Conservation (phyloP, 495 filamentous ascomycete genomes). For the Achaetomiella virescens region DNA sequence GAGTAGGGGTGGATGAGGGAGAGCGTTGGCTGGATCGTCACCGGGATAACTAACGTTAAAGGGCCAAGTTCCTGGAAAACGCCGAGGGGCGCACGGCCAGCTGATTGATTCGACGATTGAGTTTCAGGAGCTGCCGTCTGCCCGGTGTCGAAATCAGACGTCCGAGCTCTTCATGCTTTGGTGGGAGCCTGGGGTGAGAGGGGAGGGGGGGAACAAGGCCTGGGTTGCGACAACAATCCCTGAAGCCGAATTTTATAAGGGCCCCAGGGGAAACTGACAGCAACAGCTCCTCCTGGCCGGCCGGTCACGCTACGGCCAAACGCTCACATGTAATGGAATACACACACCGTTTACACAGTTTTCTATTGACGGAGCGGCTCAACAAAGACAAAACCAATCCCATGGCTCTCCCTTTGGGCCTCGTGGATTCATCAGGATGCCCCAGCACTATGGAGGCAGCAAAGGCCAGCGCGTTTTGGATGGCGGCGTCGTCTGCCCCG, state of each 20-base stretch:
- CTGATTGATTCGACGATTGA: no score
- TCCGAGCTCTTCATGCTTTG: slow-evolving; percentile 10
- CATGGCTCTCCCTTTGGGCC: no score
- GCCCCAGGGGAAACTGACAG: not conserved
- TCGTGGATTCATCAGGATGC: no score
- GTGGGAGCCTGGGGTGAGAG: not conserved
- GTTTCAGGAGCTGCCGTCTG: not conserved
- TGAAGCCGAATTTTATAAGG: not conserved
- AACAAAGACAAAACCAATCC: not conserved
- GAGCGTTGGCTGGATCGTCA: not conserved
- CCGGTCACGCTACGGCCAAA: not conserved
- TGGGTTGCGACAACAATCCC: not conserved
- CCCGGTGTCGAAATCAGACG: not conserved
- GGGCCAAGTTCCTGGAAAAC: not conserved
- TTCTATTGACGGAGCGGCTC: not conserved
- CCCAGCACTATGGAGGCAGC: not conserved
- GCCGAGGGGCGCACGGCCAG: slow-evolving; percentile 5
- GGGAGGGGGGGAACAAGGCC: not conserved
- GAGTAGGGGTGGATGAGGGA: not conserved
- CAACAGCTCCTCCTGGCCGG: not conserved
- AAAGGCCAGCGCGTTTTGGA: not conserved
- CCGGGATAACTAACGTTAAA: not conserved
- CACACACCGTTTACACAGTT: no score
- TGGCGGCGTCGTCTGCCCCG: not conserved
- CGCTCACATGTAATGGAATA: not conserved